Evolutionary conservation across 2,329 filamentous ascomycete species (phyloP).

Genomic region (Calonectria crousiana): DNA sequence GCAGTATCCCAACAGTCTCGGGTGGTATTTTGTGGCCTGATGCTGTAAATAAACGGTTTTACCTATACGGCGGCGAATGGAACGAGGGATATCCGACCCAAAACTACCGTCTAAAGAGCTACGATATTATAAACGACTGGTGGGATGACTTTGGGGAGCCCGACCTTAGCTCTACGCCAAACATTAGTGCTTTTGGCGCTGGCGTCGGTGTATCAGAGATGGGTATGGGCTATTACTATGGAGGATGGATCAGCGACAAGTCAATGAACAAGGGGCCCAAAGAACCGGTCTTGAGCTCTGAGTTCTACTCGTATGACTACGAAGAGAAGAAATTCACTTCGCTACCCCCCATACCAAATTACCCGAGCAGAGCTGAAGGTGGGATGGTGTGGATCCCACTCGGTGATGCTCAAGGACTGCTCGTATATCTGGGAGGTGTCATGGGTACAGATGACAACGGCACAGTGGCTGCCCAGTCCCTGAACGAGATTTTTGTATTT

Average conservation of each 20-base stretch:
- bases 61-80: slow-evolving; percentile 71
- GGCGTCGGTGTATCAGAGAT: slow-evolving; percentile 63
- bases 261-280: slow-evolving; percentile 48
- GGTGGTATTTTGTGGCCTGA: slow-evolving; percentile 67
- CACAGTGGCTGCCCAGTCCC: slow-evolving; percentile 47
- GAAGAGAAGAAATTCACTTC: background rate
- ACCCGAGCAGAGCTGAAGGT: slow-evolving; percentile 63
- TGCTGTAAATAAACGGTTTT: slow-evolving; percentile 70
- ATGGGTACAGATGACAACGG: slow-evolving; percentile 14
- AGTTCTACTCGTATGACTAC: slow-evolving; percentile 10
- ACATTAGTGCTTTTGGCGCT: slow-evolving; percentile 61
- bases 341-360: background rate
- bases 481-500: slow-evolving; percentile 66
- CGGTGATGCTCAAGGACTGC: slow-evolving; percentile 64
- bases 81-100: slow-evolving; percentile 43
- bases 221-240: slow-evolving; percentile 69
- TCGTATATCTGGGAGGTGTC: slow-evolving; percentile 72
- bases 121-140: slow-evolving; percentile 65
- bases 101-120: slow-evolving; percentile 59
- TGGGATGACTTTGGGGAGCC: slow-evolving; percentile 62
- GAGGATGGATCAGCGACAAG: slow-evolving; percentile 68
- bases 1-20: slow-evolving; percentile 58
- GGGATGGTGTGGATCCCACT: slow-evolving; percentile 69
- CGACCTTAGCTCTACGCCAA: slow-evolving; percentile 27
- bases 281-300: background rate